Base-by-base conservation (phyloP, 768 basidiomycete genomes). In the Cystobasidium tubakii region DNA sequence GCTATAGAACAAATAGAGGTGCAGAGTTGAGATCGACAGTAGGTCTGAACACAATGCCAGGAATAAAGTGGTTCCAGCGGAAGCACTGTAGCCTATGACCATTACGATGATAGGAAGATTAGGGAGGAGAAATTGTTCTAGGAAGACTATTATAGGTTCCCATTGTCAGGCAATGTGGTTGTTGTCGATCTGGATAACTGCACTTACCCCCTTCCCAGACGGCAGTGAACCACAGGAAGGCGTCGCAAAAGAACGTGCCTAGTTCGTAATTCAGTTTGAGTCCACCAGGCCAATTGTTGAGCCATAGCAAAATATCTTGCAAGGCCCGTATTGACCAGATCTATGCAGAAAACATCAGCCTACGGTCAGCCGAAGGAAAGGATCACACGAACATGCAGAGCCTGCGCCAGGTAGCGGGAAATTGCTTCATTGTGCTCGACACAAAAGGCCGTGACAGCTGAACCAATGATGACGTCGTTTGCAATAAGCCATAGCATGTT, bases 241-340 rank as follows among this genome's bases (percentile, higher is more conserved):
- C 84, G 73, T 87, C 85, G n/a, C 88, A 87, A 78, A 91, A 89
- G 79, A 96, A 89, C 29, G 84, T 83, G 77, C 91, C 91, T n/a
- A 99, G 85, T 77, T 97, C 91, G 0, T 91, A 91, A 79, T 98
- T 98, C 66, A 99, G 87, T 81, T 99, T 99, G 46, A 99, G 82
- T 0, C 96, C 95, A 0, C 88, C 92, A 0, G 95, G 95, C 95
- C 95, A 98, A 74, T 89, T 87, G 80, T 96, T 90, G 15, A 99
- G 84, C 94, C 93, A 97, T 0, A 84, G 77, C 1, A 97, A 83
- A 0, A 85, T 83, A 19, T 82, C 81, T 53, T 85, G 84, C 10
- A 89, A 80, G 62, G 82, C 81, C 1, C 83, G 79, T 4, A 89
- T 82, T 0, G 87, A 79, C 74, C 83, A 82, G 0, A 36, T 55